Percentiles rank a stretch among this genome's conserved stretches.
phyloP scores from a whole-genome alignment of 768 basidiomycete species.

The Pleurotus salmoneostramineus region DNA sequence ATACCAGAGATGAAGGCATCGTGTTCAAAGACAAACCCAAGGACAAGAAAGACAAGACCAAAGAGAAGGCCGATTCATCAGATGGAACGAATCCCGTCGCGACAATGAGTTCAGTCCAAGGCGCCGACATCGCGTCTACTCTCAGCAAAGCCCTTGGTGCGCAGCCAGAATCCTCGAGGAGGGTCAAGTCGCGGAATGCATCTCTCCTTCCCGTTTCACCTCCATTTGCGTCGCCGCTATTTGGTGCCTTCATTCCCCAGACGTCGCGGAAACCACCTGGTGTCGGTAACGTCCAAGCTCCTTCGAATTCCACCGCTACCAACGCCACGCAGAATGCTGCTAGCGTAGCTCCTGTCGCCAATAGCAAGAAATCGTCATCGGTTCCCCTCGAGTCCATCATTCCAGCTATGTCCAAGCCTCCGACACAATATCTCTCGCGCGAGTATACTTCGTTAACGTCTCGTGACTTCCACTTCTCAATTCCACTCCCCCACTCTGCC shows the following conservation, averaged over 20 bases:
- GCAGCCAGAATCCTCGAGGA: constrained; percentile 26
- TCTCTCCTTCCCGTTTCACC: constrained; percentile 29
- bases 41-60: constrained; percentile 37
- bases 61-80: constrained; percentile 14
- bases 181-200: constrained; percentile 27
- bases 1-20: constrained; percentile 62
- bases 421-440: constrained; percentile 78
- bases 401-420: constrained; percentile 73
- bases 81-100: constrained; percentile 35
- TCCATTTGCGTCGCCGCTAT: constrained; percentile 51
- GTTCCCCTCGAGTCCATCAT: constrained; percentile 84
- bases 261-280: constrained; percentile 38
- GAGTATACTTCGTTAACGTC: constrained; percentile 72
- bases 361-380: constrained; percentile 29
- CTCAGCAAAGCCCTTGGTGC: constrained; percentile 43
- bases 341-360: constrained; percentile 10
- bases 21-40: constrained; percentile 44
- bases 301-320: constrained; percentile 17
- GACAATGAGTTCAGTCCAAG: constrained; percentile 36
- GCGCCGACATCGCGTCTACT: constrained; percentile 38
- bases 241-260: constrained; percentile 55
- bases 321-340: constrained; percentile 26
- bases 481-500: constrained; percentile 55
- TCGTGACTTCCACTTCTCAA: constrained; percentile 69
- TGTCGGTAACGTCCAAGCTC: constrained; percentile 12